Evolutionary conservation across 2,329 filamentous ascomycete species (phyloP).

Genomic region (Gnomoniopsis smithogilvyi): DNA sequence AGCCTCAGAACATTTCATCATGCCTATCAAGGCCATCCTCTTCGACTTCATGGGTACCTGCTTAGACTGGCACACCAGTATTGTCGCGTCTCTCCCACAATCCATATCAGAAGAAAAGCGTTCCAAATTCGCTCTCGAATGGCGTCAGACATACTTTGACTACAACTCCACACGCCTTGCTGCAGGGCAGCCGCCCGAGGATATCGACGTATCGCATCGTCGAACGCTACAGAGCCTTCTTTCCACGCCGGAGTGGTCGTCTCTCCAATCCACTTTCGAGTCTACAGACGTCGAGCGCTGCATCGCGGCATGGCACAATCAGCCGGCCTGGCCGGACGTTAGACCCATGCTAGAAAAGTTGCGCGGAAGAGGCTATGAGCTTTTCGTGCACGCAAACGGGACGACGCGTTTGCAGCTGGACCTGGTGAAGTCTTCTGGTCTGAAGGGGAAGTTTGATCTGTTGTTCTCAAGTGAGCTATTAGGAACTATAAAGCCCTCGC

Average conservation of each 20-base stretch:
- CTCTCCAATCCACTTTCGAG: constrained; percentile 19
- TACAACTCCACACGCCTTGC: constrained; percentile 37
- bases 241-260: constrained; percentile 18
- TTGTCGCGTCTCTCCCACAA: constrained; percentile 32
- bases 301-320: constrained; percentile 43
- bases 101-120: constrained; percentile 27
- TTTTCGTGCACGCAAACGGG: constrained; percentile 53
- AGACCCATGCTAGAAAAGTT: constrained; percentile 36
- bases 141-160: constrained; percentile 48
- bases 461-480: constrained; percentile 51
- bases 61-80: constrained; percentile 48
- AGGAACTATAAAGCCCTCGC: constrained; percentile 45
- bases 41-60: constrained; percentile 60
- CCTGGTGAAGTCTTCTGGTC: constrained; percentile 41
- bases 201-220: constrained; percentile 49
- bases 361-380: constrained; percentile 32
- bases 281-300: constrained; percentile 21
- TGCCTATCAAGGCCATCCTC: constrained; percentile 42
- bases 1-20: not conserved
- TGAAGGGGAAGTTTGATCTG: constrained; percentile 42
- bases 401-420: constrained; percentile 54
- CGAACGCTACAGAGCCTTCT: constrained; percentile 37
- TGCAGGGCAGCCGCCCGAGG: constrained; percentile 35
- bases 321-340: constrained; percentile 51
- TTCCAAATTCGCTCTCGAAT: constrained; percentile 44